A percentile compares a stretch with the other conserved stretches of the same genome.
Conservation (phyloP, 306 rosid species). For the Coriaria nepalensis region DNA sequence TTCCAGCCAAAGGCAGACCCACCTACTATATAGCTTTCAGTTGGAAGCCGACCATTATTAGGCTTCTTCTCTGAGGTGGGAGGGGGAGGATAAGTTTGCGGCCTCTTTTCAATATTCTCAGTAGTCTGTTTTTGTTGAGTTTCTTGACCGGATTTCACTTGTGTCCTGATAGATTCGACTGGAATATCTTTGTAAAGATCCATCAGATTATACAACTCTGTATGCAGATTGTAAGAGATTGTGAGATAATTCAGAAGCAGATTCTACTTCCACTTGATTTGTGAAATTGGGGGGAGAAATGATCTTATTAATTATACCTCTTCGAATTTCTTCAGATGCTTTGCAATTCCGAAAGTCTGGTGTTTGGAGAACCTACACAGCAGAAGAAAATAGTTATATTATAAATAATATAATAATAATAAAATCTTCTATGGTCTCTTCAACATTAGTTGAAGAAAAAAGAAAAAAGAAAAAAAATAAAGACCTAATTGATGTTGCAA, state of each 20-base stretch:
- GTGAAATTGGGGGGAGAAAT: neutral
- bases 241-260: neutral
- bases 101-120: too few species aligned
- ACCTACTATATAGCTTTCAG: conserved; percentile 54
- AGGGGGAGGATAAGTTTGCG: neutral
- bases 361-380: conserved; percentile 44
- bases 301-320: conserved; percentile 38
- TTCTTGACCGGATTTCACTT: conserved; percentile 20
- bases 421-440: too few species aligned
- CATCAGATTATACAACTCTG: conserved; percentile 54
- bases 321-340: conserved; percentile 58
- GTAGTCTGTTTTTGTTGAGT: conserved; percentile 6
- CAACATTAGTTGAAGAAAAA: too few species aligned
- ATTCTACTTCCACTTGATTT: too few species aligned
- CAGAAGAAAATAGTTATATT: conserved; percentile 3
- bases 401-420: too few species aligned
- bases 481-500: too few species aligned
- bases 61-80: conserved; percentile 21
- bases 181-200: conserved; percentile 26
- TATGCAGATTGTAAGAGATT: neutral
- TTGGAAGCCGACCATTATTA: conserved; percentile 26
- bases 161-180: conserved; percentile 19
- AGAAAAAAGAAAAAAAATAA: too few species aligned
- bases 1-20: conserved; percentile 97
- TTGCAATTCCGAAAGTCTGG: conserved; percentile 56